These are phyloP conservation scores for Akanthomyces dipterigenus DNA, from an alignment of 2,329 filamentous ascomycete species.

Conservation along the genomic window DNA sequence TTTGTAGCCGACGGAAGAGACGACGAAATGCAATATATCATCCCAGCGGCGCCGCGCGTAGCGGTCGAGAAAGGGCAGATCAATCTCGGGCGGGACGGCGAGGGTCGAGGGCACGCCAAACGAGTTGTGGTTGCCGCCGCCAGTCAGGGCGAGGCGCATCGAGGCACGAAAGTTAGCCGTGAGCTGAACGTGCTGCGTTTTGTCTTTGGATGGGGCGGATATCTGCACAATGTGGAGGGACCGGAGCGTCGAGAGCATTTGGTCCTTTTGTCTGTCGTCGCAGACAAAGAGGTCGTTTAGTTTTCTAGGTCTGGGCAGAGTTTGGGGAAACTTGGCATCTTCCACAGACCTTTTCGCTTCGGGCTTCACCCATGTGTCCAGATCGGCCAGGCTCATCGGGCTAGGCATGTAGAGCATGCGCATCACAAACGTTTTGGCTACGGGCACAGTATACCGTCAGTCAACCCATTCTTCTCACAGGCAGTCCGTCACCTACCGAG, in stretches of 20 bases:
- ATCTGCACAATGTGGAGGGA: constrained; percentile 80
- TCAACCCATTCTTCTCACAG: background rate
- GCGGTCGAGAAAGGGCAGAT: constrained; percentile 68
- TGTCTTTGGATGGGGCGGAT: constrained; percentile 52
- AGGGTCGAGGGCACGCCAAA: constrained; percentile 80
- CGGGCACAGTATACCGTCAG: background rate
- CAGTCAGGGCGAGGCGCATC: constrained; percentile 78
- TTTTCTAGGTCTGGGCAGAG: background rate
- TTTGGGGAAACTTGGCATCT: background rate
- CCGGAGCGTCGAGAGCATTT: constrained; percentile 73
- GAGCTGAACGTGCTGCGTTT: constrained; percentile 65
- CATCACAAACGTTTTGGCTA: constrained; percentile 94
- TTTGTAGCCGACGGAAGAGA: constrained; percentile 61
- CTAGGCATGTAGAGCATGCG: constrained; percentile 84
- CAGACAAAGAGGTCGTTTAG: too few relatives aligned
- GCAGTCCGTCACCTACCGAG: constrained; percentile 51
- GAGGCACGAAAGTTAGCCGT: constrained; percentile 78
- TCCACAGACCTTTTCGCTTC: constrained; percentile 39
- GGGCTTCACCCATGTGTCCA: constrained; percentile 81
- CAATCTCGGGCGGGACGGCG: constrained; percentile 55
- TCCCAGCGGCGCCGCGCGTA: constrained; percentile 92
- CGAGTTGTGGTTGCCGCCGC: constrained; percentile 75
- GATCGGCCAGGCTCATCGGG: constrained; percentile 69
- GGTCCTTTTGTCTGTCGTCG: constrained; percentile 66
- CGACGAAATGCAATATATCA: constrained; percentile 90